Conservation (phyloP, 2,329 filamentous ascomycete species). For the Sporothrix sp. region DNA sequence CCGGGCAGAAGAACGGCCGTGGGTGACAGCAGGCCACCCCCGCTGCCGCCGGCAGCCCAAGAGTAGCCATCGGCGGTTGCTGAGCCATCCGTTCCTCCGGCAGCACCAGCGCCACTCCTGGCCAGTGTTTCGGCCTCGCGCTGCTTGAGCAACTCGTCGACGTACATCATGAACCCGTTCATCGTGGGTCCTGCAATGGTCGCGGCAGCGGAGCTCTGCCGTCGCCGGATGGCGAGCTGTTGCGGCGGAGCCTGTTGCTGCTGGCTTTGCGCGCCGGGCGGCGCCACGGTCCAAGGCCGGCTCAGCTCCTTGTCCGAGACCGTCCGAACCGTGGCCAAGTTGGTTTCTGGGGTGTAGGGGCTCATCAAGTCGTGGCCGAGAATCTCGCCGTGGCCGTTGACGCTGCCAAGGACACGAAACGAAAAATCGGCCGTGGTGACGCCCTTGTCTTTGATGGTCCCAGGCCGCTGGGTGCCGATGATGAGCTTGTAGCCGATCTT, state of each 20-base stretch:
- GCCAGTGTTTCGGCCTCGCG: conserved; percentile 41
- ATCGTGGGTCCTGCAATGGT: conserved; percentile 32
- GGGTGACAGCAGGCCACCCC: conserved; percentile 58
- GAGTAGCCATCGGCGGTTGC: conserved; percentile 32
- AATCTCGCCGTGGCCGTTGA: conserved; percentile 79
- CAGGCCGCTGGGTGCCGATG: conserved; percentile 81
- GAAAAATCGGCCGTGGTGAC: conserved; percentile 87
- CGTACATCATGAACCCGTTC: conserved; percentile 65
- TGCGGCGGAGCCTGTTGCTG: conserved; percentile 14
- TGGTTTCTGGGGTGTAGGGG: conserved; percentile 80
- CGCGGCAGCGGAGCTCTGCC: conserved; percentile 15
- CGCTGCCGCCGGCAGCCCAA: conserved; percentile 36
- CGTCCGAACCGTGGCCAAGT: conserved; percentile 59
- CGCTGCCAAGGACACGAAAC: conserved; percentile 85
- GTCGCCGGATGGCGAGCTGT: conserved; percentile 9
- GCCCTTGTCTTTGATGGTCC: conserved; percentile 64
- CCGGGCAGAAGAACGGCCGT: conserved; percentile 42
- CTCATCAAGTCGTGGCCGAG: conserved; percentile 90
- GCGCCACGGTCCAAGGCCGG: conserved; percentile 8
- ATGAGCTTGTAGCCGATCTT: conserved; percentile 88
- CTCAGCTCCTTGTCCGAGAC: conserved; percentile 25
- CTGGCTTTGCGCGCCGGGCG: conserved; percentile 8
- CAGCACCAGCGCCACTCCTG: conserved; percentile 24
- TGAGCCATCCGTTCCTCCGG: background rate
- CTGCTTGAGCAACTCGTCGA: conserved; percentile 58